phyloP scores from a whole-genome alignment of 1,284 basidiomycete species.

The Ganoderma meredithae region DNA sequence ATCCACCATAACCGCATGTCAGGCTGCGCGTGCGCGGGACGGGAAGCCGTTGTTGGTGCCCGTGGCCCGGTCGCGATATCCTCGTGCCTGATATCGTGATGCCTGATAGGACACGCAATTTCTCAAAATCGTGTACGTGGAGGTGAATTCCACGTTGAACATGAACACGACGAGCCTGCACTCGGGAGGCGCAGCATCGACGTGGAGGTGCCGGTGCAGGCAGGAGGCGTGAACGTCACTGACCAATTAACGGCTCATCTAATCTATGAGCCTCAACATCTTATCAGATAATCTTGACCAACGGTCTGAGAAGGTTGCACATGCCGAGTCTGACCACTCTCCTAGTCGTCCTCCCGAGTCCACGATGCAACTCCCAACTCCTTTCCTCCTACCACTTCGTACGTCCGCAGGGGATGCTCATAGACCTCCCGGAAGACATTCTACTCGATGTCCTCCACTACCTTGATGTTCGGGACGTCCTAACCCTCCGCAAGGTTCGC shows the following conservation, averaged over 20 bases:
- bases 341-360: conserved; percentile 17
- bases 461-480: conserved; percentile 49
- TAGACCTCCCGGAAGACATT: conserved; percentile 49
- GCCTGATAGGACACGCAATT: conserved; percentile 7
- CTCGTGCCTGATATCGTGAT: conserved; percentile 3
- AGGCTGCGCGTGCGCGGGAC: neutral
- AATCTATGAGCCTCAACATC: conserved; percentile 10
- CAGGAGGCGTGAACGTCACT: too few species aligned
- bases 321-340: neutral
- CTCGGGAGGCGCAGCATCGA: neutral
- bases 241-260: neutral
- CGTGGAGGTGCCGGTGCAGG: neutral
- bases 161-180: neutral
- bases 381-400: conserved; percentile 25
- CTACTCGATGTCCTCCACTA: conserved; percentile 43
- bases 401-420: conserved; percentile 28
- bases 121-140: neutral
- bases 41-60: neutral
- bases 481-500: conserved; percentile 56
- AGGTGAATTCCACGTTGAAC: neutral
- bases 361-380: conserved; percentile 12
- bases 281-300: conserved; percentile 33
- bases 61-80: neutral
- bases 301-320: conserved; percentile 6
- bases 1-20: neutral